A percentile compares a stretch with the other conserved stretches of the same genome.
These are phyloP conservation scores for Yamadazyma pseudoaaseri DNA, from an alignment of 1,139 yeast genomes.

Conservation along the genomic window DNA sequence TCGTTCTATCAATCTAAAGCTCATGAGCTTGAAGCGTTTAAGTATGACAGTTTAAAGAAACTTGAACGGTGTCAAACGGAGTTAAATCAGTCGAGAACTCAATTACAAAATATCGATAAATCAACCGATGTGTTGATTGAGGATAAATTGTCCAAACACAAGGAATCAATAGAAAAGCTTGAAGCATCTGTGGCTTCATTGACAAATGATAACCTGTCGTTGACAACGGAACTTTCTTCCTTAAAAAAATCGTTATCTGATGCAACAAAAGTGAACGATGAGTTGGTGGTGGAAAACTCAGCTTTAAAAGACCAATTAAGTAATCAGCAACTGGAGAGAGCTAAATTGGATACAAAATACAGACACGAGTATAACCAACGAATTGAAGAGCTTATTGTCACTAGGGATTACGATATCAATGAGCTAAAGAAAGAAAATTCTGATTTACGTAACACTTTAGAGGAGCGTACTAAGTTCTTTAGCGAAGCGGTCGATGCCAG, in stretches of 20 bases:
- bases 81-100: slow-evolving; percentile 7
- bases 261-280: slow-evolving; percentile 4
- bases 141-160: slow-evolving; percentile 7
- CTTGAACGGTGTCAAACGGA: slow-evolving; percentile 12
- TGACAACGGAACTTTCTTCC: slow-evolving; percentile 7
- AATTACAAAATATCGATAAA: slow-evolving; percentile 11
- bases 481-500: slow-evolving; percentile 9
- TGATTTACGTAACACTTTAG: slow-evolving; percentile 10
- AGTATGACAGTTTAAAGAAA: slow-evolving; percentile 7
- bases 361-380: slow-evolving; percentile 28
- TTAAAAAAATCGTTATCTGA: slow-evolving; percentile 5
- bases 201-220: background rate
- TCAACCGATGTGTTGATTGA: slow-evolving; percentile 10
- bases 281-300: slow-evolving; percentile 4
- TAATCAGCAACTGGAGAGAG: slow-evolving; percentile 12
- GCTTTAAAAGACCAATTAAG: slow-evolving; percentile 9
- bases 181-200: slow-evolving; percentile 6
- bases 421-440: slow-evolving; percentile 7
- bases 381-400: slow-evolving; percentile 28
- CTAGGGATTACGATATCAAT: slow-evolving; percentile 22
- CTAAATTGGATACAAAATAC: slow-evolving; percentile 21
- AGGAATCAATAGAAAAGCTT: slow-evolving; percentile 2
- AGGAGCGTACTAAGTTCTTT: slow-evolving; percentile 6
- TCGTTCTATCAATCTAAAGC: slow-evolving; percentile 24
- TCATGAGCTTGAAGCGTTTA: slow-evolving; percentile 19